These are phyloP conservation scores for Paecilomyces formosus DNA, from an alignment of 2,329 filamentous ascomycete species.

Conservation along the genomic window DNA sequence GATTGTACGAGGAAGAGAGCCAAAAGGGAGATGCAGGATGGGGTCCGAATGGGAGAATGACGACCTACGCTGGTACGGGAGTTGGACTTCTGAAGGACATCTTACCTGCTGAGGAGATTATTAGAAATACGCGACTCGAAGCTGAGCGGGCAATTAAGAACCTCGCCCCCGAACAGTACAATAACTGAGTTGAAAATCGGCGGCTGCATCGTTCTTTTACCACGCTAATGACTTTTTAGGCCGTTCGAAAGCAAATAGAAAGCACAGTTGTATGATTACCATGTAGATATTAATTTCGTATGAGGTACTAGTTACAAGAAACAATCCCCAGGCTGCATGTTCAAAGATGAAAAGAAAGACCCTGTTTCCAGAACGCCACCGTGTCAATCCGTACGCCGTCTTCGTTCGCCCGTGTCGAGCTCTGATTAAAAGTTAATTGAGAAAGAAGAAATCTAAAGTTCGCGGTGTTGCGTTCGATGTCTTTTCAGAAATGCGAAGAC, in stretches of 20 bases:
- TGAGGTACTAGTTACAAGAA: not conserved
- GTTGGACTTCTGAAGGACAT: conserved; percentile 51
- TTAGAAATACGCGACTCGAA: not conserved
- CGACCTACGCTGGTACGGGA: conserved; percentile 56
- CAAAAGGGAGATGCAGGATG: conserved; percentile 45
- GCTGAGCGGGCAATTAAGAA: not conserved
- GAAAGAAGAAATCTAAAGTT: not conserved
- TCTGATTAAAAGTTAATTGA: not conserved
- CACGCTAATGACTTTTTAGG: no score
- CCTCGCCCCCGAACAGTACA: not conserved
- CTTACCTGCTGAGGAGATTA: conserved; percentile 44
- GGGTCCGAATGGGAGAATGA: conserved; percentile 49
- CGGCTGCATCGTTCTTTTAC: not conserved
- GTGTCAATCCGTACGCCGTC: not conserved
- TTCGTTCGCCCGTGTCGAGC: not conserved
- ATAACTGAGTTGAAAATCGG: not conserved
- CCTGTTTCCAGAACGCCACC: not conserved
- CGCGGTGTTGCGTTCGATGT: not conserved
- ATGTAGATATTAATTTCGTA: not conserved
- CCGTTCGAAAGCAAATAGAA: no score
- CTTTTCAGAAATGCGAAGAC: not conserved
- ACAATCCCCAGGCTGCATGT: not conserved
- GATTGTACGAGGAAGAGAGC: conserved; percentile 41
- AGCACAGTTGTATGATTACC: not conserved
- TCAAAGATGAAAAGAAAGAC: not conserved